Evolutionary conservation across 2,329 filamentous ascomycete genomes (phyloP), one percentile per base, ranked within the genome.

Genomic region (Hymenoscyphus repandus): DNA sequence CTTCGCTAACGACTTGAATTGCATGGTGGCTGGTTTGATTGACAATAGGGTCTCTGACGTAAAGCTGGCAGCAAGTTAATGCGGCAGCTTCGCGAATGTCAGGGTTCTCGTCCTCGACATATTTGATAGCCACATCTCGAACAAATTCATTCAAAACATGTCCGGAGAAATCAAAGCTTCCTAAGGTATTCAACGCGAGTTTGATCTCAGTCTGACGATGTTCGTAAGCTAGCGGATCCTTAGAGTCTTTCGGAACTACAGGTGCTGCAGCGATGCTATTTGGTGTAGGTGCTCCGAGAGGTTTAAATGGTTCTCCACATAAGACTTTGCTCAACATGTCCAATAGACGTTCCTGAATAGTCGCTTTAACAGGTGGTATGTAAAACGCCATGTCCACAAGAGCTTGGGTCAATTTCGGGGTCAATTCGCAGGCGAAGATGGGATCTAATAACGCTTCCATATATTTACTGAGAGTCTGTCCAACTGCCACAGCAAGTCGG

Each of bases 301-400:
- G 90, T 58, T 92, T 86, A 69, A 97, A 99, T 1, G 90, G 88
- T 59, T 93, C 87, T 3, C 92, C 90, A 56, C 91, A 95, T 1
- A 99, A 79, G 3, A 97, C 92, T 57, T 92, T 83, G 68, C 93
- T 97, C 36, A 99, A 79, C 79, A 99, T 91, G 64, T 99, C 90
- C 11, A 99, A 78, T 20, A 99, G 74, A 60, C 93, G 85, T 64
- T 96, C 92, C 65, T 99, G 93, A 37, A 99, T 97, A 6, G 83
- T 91, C 2, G 87, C 80, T 66, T 95, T 93, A 51, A 96, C 90
- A 0, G 95, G 90, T 0, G 92, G 93, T 42, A 99, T 96, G 66
- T 99, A 97, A 66, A 97, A 95, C 27, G 93, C 93, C 88, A 99
- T 96, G 64, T 99, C 95, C 18, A 97, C 91, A 48, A 99, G 75